Percentiles rank a stretch among this genome's conserved stretches.
These are phyloP conservation scores for Aspergillus neoniger DNA, from an alignment of 2,329 filamentous ascomycete species.

Conservation along the genomic window DNA sequence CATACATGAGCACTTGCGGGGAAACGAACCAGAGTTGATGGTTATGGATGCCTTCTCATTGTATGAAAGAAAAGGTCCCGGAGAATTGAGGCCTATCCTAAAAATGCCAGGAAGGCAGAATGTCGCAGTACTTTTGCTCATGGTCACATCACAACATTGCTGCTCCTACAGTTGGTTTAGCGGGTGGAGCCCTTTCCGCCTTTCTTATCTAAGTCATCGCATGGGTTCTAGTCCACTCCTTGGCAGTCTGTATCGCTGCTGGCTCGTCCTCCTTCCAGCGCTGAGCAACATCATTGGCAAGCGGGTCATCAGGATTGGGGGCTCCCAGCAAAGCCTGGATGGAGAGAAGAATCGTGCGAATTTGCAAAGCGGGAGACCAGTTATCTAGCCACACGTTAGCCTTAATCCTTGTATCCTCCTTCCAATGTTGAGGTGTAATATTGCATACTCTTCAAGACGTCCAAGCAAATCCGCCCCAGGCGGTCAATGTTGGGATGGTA, in stretches of 20 bases:
- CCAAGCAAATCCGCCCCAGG: conserved; percentile 92
- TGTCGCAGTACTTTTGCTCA: conserved; percentile 27
- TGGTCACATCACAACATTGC: conserved; percentile 35
- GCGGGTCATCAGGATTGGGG: conserved; percentile 96
- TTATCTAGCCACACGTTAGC: conserved; percentile 65
- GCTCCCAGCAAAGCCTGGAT: conserved; percentile 96
- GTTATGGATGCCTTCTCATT: conserved; percentile 5
- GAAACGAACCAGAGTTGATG: conserved; percentile 1
- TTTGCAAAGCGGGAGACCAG: conserved; percentile 97
- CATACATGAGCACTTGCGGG: neutral
- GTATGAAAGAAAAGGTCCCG: conserved; percentile 7
- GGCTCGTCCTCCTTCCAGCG: conserved; percentile 96
- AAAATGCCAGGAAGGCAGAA: conserved; percentile 20
- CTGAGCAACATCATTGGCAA: conserved; percentile 96
- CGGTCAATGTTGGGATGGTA: conserved; percentile 99
- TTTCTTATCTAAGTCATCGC: conserved; percentile 57
- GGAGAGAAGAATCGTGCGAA: conserved; percentile 95
- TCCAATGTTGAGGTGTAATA: conserved; percentile 3
- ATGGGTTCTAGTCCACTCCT: conserved; percentile 86
- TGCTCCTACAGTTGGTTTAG: conserved; percentile 18
- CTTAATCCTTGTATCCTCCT: neutral
- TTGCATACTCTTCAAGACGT: conserved; percentile 89
- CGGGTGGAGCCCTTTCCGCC: conserved; percentile 11
- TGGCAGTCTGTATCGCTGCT: conserved; percentile 87
- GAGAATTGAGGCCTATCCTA: conserved; percentile 15